Evolutionary conservation across 1,139 yeast genomes (phyloP).

Genomic region (Zygosaccharomyces pseudobailii): DNA sequence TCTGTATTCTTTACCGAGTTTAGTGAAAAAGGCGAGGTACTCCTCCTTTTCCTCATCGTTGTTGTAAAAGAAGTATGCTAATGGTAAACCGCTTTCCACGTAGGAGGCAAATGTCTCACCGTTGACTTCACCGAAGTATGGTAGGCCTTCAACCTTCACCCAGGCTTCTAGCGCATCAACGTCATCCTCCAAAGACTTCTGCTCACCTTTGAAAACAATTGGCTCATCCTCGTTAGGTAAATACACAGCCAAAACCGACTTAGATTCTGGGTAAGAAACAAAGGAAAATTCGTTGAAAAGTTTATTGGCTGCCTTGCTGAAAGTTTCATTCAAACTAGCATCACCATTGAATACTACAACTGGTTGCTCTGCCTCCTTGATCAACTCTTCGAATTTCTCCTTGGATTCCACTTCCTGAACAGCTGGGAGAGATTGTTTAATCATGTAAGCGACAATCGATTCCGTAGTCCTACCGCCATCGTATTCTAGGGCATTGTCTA

Average conservation of each 20-base stretch:
- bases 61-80: constrained; percentile 84
- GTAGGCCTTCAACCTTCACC: constrained; percentile 66
- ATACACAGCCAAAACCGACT: constrained; percentile 11
- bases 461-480: constrained; percentile 80
- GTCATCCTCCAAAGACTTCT: constrained; percentile 31
- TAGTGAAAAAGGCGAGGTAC: constrained; percentile 48
- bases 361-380: constrained; percentile 47
- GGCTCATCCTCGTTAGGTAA: constrained; percentile 35
- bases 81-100: constrained; percentile 67
- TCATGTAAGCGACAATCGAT: constrained; percentile 74
- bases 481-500: constrained; percentile 51
- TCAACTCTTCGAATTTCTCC: constrained; percentile 47
- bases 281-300: constrained; percentile 19
- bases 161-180: constrained; percentile 46
- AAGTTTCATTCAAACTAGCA: constrained; percentile 23
- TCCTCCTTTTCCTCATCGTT: constrained; percentile 60
- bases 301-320: constrained; percentile 26
- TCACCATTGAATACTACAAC: constrained; percentile 27
- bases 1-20: constrained; percentile 68
- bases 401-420: constrained; percentile 51
- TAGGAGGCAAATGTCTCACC: constrained; percentile 76
- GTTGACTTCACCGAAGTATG: constrained; percentile 85
- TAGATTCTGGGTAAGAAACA: constrained; percentile 14
- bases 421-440: constrained; percentile 77
- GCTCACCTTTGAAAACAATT: constrained; percentile 38